Conservation (phyloP, 73 alveolate species). For the Uronychia setigera region DNA sequence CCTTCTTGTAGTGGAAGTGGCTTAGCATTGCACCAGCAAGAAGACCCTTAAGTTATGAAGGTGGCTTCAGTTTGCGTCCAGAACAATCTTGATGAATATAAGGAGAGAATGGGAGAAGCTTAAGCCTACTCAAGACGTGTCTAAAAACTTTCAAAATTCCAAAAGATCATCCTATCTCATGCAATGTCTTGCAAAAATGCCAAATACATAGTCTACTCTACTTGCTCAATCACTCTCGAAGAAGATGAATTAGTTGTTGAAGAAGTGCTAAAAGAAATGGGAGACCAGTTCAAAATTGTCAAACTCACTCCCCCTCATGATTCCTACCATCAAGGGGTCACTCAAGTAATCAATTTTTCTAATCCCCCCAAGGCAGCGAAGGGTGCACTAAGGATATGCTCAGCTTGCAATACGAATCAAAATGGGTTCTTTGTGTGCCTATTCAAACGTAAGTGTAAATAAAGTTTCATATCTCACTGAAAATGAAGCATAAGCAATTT, state of each 20-base stretch:
- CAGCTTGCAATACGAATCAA: too few relatives aligned
- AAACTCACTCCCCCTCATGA: too few relatives aligned
- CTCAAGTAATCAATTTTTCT: too few relatives aligned
- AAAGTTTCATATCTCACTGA: too few relatives aligned
- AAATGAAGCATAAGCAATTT: too few relatives aligned
- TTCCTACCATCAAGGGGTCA: too few relatives aligned
- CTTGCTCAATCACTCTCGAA: conserved; percentile 49
- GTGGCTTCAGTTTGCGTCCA: background rate
- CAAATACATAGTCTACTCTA: conserved; percentile 45
- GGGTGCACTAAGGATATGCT: too few relatives aligned
- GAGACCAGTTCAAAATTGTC: background rate
- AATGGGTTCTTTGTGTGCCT: too few relatives aligned
- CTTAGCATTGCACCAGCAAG: conserved; percentile 34
- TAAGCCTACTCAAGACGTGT: conserved; percentile 23
- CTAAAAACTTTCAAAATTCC: conserved; percentile 43
- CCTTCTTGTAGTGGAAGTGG: conserved; percentile 72
- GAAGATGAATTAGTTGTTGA: conserved; percentile 54
- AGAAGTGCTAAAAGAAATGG: conserved; percentile 26
- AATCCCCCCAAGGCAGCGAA: too few relatives aligned
- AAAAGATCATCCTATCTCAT: conserved; percentile 32
- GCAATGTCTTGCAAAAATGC: conserved; percentile 28
- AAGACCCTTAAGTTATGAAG: background rate
- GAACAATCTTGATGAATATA: conserved; percentile 1
- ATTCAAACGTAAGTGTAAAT: too few relatives aligned
- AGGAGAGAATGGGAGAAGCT: conserved; percentile 30